Base-by-base conservation (phyloP, 495 filamentous ascomycete genomes). In the Tuber umbilicatum region DNA sequence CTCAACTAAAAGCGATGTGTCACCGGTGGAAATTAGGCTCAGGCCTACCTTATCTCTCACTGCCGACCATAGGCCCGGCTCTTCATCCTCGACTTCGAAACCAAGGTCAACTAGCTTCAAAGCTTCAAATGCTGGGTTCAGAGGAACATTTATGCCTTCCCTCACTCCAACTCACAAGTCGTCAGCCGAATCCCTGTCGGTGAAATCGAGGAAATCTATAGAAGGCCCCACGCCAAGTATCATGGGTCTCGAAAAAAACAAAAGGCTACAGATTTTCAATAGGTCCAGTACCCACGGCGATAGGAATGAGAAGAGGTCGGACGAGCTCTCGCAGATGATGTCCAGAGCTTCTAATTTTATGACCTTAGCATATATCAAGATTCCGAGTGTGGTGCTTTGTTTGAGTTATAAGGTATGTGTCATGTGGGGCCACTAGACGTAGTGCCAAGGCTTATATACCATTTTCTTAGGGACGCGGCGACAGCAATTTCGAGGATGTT, bases 281-380 rank as follows among this genome's bases (percentile, higher is more conserved):
- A 73, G 80, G 47, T 70, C 79, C 27, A 27, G 68, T 23, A 76
- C 40, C 40, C 77, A 71, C 67, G 9, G 50, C 3, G 73, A 76
- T 19, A 70, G 72, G 47, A 68, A 50, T 10, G 79, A 85, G 41
- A 86, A 85, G 60, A 86, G 88, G 9, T 92, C 91, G 0, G 96
- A 98, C 81, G 96, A 99, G 78, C 85, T 99, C n/a, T 93, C 94
- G 2, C 94, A 97, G 84, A 99, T 99, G 95, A 94, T 99, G 82
- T 90, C 91, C 70, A 90, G 95, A 42, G 95, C 95, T 10, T 95
- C 92, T 35, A 97, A 94, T 82, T 98, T 95, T 85, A 97, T 97
- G 93, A 97, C 94, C 0, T 88, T 99, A 39, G 91, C 94, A 27
- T 96, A 95, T 81, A 93, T 98, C 82, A 95, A 94, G 84, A 92